phyloP scores from a whole-genome alignment of 345 rosid species.

The Citrus australasica region DNA sequence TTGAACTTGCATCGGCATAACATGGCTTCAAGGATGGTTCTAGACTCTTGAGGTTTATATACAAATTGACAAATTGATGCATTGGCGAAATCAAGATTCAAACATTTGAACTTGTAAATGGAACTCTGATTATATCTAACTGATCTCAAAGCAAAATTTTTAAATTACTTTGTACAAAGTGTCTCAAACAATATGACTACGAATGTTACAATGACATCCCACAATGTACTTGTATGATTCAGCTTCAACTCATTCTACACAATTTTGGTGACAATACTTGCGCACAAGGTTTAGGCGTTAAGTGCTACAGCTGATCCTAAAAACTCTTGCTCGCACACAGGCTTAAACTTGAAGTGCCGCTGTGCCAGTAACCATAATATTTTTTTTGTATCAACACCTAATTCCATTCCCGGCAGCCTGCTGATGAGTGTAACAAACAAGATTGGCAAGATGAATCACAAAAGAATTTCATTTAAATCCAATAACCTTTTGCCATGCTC shows the following conservation, averaged over 20 bases:
- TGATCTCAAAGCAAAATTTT: too few relatives aligned
- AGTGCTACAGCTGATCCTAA: background rate
- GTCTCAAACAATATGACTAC: too few relatives aligned
- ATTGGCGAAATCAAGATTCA: background rate
- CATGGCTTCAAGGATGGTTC: background rate
- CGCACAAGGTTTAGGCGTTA: background rate
- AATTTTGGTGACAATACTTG: background rate
- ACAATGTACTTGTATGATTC: background rate
- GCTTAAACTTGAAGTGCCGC: background rate
- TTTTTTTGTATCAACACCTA: background rate
- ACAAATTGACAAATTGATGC: background rate
- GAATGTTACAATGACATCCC: too few relatives aligned
- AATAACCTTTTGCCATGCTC: slow-evolving; percentile 38
- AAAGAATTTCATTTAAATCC: slow-evolving; percentile 45
- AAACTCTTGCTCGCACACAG: background rate
- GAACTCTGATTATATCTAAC: too few relatives aligned
- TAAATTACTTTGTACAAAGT: too few relatives aligned
- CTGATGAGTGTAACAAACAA: background rate
- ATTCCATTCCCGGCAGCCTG: background rate
- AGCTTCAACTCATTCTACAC: background rate
- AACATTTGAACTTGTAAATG: too few relatives aligned
- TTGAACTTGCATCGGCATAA: background rate
- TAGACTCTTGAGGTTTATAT: background rate
- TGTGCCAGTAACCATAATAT: background rate
- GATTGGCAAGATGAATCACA: slow-evolving; percentile 23